phyloP scores from a whole-genome alignment of 805 yeast species.

The Sugiyamaella qingdaonensis region DNA sequence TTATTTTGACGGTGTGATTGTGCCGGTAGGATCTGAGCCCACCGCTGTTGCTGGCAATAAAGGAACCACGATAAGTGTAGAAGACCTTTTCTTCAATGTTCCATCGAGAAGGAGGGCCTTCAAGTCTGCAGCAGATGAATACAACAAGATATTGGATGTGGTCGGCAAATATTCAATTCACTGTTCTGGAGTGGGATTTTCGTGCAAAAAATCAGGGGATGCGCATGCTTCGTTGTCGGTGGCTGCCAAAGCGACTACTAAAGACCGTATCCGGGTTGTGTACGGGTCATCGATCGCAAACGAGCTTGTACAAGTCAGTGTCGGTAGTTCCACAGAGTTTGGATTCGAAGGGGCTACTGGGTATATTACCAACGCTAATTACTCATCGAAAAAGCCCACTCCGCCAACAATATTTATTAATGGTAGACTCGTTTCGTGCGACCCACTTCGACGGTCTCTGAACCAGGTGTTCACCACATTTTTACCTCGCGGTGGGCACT shows the following conservation, averaged over 20 bases:
- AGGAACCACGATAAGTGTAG: slow-evolving; percentile 83
- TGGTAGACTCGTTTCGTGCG: slow-evolving; percentile 75
- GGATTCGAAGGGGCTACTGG: slow-evolving; percentile 59
- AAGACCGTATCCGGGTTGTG: slow-evolving; percentile 68
- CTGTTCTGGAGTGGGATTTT: slow-evolving; percentile 59
- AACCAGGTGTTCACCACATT: slow-evolving; percentile 56
- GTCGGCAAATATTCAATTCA: slow-evolving; percentile 81
- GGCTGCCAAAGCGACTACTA: slow-evolving; percentile 44
- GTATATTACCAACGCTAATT: slow-evolving; percentile 67
- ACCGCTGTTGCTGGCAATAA: slow-evolving; percentile 77
- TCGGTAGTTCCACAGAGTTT: slow-evolving; percentile 29
- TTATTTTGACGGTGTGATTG: slow-evolving; percentile 64
- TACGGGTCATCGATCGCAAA: slow-evolving; percentile 68
- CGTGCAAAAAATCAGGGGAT: slow-evolving; percentile 75
- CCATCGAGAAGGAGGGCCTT: slow-evolving; percentile 73
- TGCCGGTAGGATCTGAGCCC: slow-evolving; percentile 48
- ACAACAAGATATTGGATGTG: slow-evolving; percentile 70
- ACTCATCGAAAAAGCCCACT: slow-evolving; percentile 56
- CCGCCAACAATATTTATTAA: slow-evolving; percentile 82
- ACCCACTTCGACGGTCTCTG: slow-evolving; percentile 69
- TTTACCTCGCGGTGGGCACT: slow-evolving; percentile 72
- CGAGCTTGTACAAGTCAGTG: slow-evolving; percentile 52
- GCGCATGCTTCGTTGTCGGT: slow-evolving; percentile 62
- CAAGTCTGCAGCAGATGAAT: slow-evolving; percentile 59
- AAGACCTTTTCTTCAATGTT: slow-evolving; percentile 83